Conservation (phyloP, 2,329 filamentous ascomycete species). For the Alternaria sp. region DNA sequence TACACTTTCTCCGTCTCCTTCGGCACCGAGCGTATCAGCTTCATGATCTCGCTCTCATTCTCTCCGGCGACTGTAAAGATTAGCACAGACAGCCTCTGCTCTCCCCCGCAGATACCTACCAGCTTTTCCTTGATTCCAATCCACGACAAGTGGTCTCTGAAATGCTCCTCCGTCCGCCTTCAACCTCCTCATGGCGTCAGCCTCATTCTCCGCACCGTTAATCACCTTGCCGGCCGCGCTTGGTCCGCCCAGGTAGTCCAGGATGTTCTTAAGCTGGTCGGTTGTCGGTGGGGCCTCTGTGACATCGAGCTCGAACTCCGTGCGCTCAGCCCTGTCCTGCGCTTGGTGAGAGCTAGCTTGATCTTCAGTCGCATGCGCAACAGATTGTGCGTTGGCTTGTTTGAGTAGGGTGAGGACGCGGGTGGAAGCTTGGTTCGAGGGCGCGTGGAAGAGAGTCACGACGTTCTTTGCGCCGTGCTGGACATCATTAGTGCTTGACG, state of each 20-base stretch:
- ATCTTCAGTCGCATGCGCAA: constrained; percentile 73
- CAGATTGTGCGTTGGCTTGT: constrained; percentile 75
- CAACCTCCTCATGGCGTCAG: constrained; percentile 81
- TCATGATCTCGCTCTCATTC: constrained; percentile 87
- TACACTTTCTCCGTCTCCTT: constrained; percentile 48
- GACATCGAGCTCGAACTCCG: constrained; percentile 86
- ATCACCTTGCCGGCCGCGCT: constrained; percentile 71
- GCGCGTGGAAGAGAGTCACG: constrained; percentile 94
- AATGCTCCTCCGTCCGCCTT: constrained; percentile 74
- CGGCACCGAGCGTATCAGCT: constrained; percentile 71
- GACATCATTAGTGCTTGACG: background rate
- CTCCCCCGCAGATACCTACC: constrained; percentile 53
- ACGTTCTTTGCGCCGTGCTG: constrained; percentile 71
- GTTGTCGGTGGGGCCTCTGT: constrained; percentile 80
- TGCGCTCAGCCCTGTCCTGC: constrained; percentile 67
- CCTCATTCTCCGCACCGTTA: constrained; percentile 74
- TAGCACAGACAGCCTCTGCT: constrained; percentile 12
- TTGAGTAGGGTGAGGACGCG: constrained; percentile 80
- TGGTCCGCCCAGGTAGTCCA: constrained; percentile 76
- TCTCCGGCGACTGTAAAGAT: constrained; percentile 68
- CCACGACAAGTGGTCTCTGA: constrained; percentile 83
- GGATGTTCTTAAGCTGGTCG: constrained; percentile 82
- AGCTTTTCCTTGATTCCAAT: constrained; percentile 92
- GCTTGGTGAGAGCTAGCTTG: constrained; percentile 72
- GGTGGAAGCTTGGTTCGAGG: constrained; percentile 74